Percentiles rank a stretch among this genome's conserved stretches.
phyloP scores from a whole-genome alignment of 2,329 filamentous ascomycete genomes.

The Ophiosphaerella narmari region DNA sequence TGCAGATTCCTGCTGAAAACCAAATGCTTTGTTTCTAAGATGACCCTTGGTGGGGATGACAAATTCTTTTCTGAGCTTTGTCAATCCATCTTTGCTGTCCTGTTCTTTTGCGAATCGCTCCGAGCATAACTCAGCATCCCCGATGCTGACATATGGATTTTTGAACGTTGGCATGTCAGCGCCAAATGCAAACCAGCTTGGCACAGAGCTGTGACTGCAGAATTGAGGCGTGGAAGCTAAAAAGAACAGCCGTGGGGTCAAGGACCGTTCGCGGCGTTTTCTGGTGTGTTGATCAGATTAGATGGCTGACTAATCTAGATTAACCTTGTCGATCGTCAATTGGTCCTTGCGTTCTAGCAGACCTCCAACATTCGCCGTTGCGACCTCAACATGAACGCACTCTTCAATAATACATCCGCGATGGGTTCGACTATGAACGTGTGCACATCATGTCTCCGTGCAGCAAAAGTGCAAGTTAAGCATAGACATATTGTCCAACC shows the following conservation, averaged over 20 bases:
- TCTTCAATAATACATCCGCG: slow-evolving; percentile 1
- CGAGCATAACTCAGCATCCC: slow-evolving; percentile 29
- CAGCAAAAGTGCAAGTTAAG: slow-evolving; percentile 7
- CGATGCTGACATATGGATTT: slow-evolving; percentile 28
- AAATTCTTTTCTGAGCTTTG: slow-evolving; percentile 66
- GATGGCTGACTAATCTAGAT: no score
- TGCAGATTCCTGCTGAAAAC: slow-evolving; percentile 16
- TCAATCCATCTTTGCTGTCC: slow-evolving; percentile 47
- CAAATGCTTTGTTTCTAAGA: slow-evolving; percentile 63
- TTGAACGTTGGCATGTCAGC: slow-evolving; percentile 30
- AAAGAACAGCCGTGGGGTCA: neutral
- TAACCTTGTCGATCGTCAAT: no score
- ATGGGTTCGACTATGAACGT: slow-evolving; percentile 37
- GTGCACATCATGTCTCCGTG: slow-evolving; percentile 39
- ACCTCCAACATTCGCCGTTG: neutral
- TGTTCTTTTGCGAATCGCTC: slow-evolving; percentile 37
- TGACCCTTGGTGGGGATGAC: slow-evolving; percentile 76
- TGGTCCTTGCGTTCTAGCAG: no score
- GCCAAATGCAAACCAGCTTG: neutral
- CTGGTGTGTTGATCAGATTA: no score
- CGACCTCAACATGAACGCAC: slow-evolving; percentile 15
- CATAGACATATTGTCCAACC: neutral
- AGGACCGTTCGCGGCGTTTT: no score
- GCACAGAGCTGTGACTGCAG: neutral
- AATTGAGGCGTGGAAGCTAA: neutral